phyloP scores from a whole-genome alignment of 2,329 filamentous ascomycete species.

The Emericellopsis cladophorae region DNA sequence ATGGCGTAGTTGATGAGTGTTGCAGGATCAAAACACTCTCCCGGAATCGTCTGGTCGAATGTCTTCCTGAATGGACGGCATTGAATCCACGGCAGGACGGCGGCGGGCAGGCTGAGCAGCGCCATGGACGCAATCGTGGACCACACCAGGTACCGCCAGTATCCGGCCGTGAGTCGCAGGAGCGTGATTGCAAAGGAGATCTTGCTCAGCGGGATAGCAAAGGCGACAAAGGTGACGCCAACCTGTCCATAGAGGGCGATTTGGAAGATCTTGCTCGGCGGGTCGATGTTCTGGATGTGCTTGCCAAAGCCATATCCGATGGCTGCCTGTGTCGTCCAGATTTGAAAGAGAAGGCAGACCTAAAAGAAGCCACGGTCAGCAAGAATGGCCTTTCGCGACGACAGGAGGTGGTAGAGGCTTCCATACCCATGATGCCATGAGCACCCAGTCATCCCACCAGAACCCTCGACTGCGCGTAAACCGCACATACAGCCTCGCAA shows the following conservation, averaged over 20 bases:
- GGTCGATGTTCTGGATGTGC: neutral
- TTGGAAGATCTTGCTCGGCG: neutral
- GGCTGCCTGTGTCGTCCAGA: neutral
- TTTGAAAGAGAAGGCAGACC: neutral
- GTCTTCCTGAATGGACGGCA: conserved; percentile 11
- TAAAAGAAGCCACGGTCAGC: too few relatives aligned
- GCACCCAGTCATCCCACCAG: neutral
- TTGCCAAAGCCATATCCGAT: neutral
- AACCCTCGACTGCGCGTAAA: neutral
- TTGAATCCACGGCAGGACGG: conserved; percentile 7
- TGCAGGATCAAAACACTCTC: conserved; percentile 8
- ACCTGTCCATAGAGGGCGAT: neutral
- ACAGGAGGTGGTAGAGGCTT: too few relatives aligned
- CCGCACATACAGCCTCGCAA: neutral
- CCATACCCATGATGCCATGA: neutral
- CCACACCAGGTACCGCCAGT: conserved; percentile 11
- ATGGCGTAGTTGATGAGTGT: conserved; percentile 5
- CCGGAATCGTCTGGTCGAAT: conserved; percentile 11
- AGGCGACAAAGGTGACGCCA: neutral
- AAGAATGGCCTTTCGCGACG: too few relatives aligned
- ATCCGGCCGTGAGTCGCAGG: conserved; percentile 9
- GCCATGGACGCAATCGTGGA: conserved; percentile 9
- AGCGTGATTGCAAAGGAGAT: conserved; percentile 17
- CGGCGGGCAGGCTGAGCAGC: conserved; percentile 7
- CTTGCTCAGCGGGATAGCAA: conserved; percentile 6